These are phyloP conservation scores for Meyerozyma guilliermondii DNA, from an alignment of 1,139 yeast species.

Conservation along the genomic window DNA sequence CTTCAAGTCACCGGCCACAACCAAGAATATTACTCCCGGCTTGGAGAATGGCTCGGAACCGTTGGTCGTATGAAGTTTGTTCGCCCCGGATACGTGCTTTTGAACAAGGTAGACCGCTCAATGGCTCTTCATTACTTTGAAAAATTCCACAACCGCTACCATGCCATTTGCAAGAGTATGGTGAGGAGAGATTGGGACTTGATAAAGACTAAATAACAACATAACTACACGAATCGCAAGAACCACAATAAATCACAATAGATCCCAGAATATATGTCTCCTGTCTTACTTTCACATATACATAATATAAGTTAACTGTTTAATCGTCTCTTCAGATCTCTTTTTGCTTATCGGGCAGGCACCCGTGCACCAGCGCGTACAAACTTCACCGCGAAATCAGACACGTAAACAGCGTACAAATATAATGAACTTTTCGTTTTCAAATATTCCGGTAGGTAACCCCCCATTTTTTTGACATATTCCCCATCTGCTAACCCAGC, in stretches of 20 bases:
- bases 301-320: too few relatives aligned
- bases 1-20: constrained; percentile 52
- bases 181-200: constrained; percentile 65
- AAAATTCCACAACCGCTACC: constrained; percentile 56
- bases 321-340: neutral
- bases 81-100: constrained; percentile 72
- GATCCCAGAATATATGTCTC: too few relatives aligned
- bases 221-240: too few relatives aligned
- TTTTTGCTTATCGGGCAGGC: neutral
- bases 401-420: constrained; percentile 7
- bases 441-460: constrained; percentile 13
- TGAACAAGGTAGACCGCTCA: constrained; percentile 58
- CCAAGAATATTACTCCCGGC: constrained; percentile 37
- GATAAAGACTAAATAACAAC: neutral
- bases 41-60: constrained; percentile 83
- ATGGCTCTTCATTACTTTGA: constrained; percentile 65
- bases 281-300: too few relatives aligned
- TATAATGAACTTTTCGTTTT: constrained; percentile 11
- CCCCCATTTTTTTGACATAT: neutral
- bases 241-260: too few relatives aligned
- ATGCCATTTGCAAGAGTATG: constrained; percentile 79
- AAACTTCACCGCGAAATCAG: constrained; percentile 1
- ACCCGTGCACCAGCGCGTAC: neutral
- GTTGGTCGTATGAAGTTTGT: constrained; percentile 96
- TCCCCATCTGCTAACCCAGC: constrained; percentile 13